phyloP scores from a whole-genome alignment of 805 yeast genomes.

The Starmerella riodocensis region DNA sequence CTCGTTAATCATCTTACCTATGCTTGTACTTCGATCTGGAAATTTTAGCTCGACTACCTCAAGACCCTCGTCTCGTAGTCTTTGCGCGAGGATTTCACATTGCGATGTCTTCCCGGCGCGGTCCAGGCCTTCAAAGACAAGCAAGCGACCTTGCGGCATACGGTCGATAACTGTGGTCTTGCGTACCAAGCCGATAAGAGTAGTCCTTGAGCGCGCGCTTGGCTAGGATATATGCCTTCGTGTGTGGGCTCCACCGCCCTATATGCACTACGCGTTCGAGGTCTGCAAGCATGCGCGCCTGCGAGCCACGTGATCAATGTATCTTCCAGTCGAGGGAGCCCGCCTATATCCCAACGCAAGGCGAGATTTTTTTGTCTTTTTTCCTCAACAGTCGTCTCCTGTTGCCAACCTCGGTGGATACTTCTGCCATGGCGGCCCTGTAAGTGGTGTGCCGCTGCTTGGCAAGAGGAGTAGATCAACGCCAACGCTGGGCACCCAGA shows the following conservation, averaged over 20 bases:
- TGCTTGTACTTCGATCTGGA: constrained; percentile 74
- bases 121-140: constrained; percentile 85
- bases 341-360: no score
- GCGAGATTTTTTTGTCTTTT: neutral
- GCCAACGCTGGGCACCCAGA: constrained; percentile 29
- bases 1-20: constrained; percentile 64
- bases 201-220: no score
- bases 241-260: no score
- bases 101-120: constrained; percentile 93
- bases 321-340: no score
- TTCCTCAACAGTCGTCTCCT: constrained; percentile 16
- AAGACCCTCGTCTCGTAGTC: constrained; percentile 24
- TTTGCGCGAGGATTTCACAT: constrained; percentile 32
- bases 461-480: constrained; percentile 18
- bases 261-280: neutral
- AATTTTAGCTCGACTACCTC: constrained; percentile 51
- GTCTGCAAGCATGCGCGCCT: no score
- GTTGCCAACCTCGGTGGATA: neutral
- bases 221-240: no score
- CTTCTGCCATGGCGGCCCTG: no score
- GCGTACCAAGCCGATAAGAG: no score
- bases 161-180: neutral
- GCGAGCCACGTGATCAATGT: no score
- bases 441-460: no score
- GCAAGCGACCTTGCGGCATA: constrained; percentile 48